Evolutionary conservation across 2,329 filamentous ascomycete genomes (phyloP).

Genomic region (Byssoonygena ceratinophila): DNA sequence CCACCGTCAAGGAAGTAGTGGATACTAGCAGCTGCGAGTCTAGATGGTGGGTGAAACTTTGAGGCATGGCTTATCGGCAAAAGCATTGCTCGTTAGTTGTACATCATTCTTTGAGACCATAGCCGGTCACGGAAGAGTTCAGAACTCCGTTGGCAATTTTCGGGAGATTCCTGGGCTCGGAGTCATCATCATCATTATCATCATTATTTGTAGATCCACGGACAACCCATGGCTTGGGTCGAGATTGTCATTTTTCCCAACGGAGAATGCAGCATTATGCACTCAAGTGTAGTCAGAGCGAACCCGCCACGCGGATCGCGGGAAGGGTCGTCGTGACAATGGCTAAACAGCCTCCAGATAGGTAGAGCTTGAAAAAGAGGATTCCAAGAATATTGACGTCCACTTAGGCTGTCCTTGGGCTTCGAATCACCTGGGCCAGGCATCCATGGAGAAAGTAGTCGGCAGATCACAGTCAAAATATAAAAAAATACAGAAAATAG

Average conservation of each 20-base stretch:
- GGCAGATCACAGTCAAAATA: not conserved
- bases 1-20: not conserved
- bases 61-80: not conserved
- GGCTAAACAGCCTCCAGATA: constrained; percentile 16
- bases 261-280: constrained; percentile 31
- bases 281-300: constrained; percentile 27
- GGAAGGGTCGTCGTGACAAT: constrained; percentile 22
- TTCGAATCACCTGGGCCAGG: not conserved
- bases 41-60: not conserved
- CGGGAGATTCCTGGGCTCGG: not conserved
- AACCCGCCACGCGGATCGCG: constrained; percentile 25
- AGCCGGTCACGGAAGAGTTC: not conserved
- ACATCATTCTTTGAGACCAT: constrained; percentile 2
- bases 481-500: constrained; percentile 11
- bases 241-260: constrained; percentile 7
- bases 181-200: constrained; percentile 2
- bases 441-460: not conserved
- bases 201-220: constrained; percentile 10
- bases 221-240: constrained; percentile 13
- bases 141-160: constrained; percentile 4
- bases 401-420: constrained; percentile 5
- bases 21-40: not conserved
- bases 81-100: constrained; percentile 5
- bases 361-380: not conserved
- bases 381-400: constrained; percentile 21